Base-by-base conservation (phyloP, 2,329 filamentous ascomycete species). In the Rhinocladiella similis region DNA sequence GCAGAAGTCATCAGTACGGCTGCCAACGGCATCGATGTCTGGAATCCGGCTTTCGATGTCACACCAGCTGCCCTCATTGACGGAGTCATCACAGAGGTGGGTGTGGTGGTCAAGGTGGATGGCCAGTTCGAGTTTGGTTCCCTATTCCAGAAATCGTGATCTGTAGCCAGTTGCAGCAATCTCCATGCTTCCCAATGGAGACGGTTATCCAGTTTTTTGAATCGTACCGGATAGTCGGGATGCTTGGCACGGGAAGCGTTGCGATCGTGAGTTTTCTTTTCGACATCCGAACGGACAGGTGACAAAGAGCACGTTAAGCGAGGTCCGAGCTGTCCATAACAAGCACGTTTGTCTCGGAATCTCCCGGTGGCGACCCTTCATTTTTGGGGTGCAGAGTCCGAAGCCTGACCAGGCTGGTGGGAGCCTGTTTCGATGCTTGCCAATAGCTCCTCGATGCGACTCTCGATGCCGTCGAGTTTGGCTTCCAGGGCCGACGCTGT, bases 11-110 rank as follows among this genome's bases (percentile, higher is more conserved):
- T 97, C 29, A 90, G 89, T 41, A 93, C 90, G 50, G 93, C 93
- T 29, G 83, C 85, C 4, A 77, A 82, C 68, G 84, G 85, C 1
- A 91, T 97, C 60, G 79, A 83, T 39, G 91, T 97, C 7, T 99
- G 94, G 92, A 99, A 99, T 71, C 94, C 94, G 29, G 89, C 91
- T 0, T 99, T 99, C 70, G 94, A 99, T 69, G 90, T 99, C 33
- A 99, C 94, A 9, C 93, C 94, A 0, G 85, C 89, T 36, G 84
- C 85, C 61, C 77, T 97, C 51, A 97, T 99, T 63, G 94, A 99
- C 72, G 91, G 89, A 1, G 88, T 99, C 56, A 90, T 97, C 62
- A 99, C 94, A 0, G 94, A 99, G 75, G 85, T 88, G 66, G 93
- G 93, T 0, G 89, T 91, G 6, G 85, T 95, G 2, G 87, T 91